These are phyloP conservation scores for Aspergillus piperis DNA, from an alignment of 2,329 filamentous ascomycete genomes.

Conservation along the genomic window DNA sequence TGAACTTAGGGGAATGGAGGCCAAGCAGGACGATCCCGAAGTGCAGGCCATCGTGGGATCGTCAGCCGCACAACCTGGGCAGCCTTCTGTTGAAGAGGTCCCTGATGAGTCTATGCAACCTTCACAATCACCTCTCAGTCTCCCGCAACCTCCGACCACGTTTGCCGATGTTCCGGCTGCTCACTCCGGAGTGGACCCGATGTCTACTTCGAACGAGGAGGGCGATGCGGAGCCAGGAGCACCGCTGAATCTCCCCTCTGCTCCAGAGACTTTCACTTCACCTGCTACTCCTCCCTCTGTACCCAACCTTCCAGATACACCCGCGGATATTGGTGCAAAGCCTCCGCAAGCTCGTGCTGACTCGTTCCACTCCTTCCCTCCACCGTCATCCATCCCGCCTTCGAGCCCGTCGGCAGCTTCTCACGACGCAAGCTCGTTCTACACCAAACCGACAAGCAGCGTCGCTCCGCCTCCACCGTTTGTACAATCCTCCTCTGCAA, in stretches of 20 bases:
- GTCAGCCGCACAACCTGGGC: slow-evolving; percentile 44
- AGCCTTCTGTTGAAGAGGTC: slow-evolving; percentile 62
- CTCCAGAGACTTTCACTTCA: slow-evolving; percentile 39
- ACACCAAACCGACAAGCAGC: slow-evolving; percentile 18
- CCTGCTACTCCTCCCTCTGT: slow-evolving; percentile 26
- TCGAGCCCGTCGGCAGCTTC: slow-evolving; percentile 23
- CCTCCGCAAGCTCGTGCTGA: slow-evolving; percentile 24
- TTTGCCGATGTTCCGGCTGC: slow-evolving; percentile 28
- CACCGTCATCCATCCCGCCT: slow-evolving; percentile 36
- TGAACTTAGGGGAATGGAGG: slow-evolving; percentile 33
- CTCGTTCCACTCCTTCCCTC: slow-evolving; percentile 45
- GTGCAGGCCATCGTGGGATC: slow-evolving; percentile 56
- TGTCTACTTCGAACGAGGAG: slow-evolving; percentile 34
- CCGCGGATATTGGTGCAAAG: slow-evolving; percentile 21
- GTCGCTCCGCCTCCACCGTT: slow-evolving; percentile 23
- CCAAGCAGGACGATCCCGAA: slow-evolving; percentile 68
- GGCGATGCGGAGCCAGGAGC: slow-evolving; percentile 33
- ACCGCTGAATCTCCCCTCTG: slow-evolving; percentile 41
- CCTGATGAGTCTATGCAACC: slow-evolving; percentile 59
- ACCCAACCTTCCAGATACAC: slow-evolving; percentile 37
- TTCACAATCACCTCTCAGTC: slow-evolving; percentile 45
- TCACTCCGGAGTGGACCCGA: slow-evolving; percentile 28
- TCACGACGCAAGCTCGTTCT: slow-evolving; percentile 27
- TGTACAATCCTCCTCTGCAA: slow-evolving; percentile 30
- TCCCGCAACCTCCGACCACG: slow-evolving; percentile 30